phyloP scores from a whole-genome alignment of 257 asterid genomes.

The Capsicum chinense region DNA sequence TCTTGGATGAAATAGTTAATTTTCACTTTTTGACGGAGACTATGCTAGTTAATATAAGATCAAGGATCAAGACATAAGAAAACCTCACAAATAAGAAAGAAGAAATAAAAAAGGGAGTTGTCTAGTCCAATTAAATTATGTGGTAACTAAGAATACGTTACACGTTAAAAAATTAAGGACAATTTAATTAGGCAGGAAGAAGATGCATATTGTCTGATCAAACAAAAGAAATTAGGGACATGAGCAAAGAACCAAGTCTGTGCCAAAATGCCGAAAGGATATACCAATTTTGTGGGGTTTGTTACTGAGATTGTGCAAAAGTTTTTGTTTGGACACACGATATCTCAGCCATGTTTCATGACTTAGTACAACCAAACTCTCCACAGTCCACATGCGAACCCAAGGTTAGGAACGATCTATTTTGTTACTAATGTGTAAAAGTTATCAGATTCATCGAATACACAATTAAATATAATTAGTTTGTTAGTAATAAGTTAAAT shows the following conservation, averaged over 20 bases:
- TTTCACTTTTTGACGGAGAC: not conserved
- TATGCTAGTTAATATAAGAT: not conserved
- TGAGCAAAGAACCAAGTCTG: not conserved
- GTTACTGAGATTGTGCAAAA: not conserved
- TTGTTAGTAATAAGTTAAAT: not conserved
- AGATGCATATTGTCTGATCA: constrained; percentile 25
- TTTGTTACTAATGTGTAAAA: not conserved
- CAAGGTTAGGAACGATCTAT: not conserved
- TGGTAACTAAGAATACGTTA: not conserved
- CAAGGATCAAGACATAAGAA: too few species aligned
- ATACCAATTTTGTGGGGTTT: not conserved
- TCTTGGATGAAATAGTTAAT: not conserved
- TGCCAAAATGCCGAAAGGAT: not conserved
- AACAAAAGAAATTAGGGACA: not conserved
- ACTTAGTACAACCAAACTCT: not conserved
- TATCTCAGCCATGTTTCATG: constrained; percentile 10
- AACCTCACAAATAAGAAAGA: not conserved
- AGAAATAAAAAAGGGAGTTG: not conserved
- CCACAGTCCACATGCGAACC: not conserved
- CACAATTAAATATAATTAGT: not conserved
- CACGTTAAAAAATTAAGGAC: not conserved
- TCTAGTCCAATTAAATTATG: not conserved
- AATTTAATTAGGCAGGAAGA: too few species aligned
- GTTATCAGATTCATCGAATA: not conserved
- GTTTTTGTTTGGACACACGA: not conserved